A percentile compares a stretch with the other conserved stretches of the same genome.
Evolutionary conservation across 2,329 filamentous ascomycete genomes (phyloP).

Genomic region (Pseudopithomyces maydicus): DNA sequence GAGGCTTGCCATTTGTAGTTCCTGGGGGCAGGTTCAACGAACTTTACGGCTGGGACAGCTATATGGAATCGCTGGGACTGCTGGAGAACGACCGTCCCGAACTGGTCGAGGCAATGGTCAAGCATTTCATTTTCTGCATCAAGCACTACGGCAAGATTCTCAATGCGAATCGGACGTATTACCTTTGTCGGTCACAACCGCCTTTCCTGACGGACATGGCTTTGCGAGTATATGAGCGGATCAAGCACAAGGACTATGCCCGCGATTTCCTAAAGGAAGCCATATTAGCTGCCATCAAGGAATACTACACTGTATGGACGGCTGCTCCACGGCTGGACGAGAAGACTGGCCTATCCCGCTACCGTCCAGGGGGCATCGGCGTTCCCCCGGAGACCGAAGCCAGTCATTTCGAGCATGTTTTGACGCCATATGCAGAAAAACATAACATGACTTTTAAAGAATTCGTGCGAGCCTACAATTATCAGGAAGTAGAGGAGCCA

Average conservation of each 20-base stretch:
- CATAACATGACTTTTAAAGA: slow-evolving; percentile 79
- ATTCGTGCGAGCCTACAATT: slow-evolving; percentile 89
- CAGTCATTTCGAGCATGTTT: slow-evolving; percentile 80
- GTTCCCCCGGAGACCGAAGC: slow-evolving; percentile 93
- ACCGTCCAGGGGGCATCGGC: slow-evolving; percentile 80
- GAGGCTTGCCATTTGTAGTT: slow-evolving; percentile 92
- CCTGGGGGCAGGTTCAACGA: slow-evolving; percentile 98
- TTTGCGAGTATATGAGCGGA: slow-evolving; percentile 88
- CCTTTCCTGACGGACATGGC: slow-evolving; percentile 98
- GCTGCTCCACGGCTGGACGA: slow-evolving; percentile 72
- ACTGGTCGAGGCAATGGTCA: slow-evolving; percentile 90
- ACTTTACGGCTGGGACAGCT: slow-evolving; percentile 98
- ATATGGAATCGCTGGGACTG: slow-evolving; percentile 94
- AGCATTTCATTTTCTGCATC: slow-evolving; percentile 98
- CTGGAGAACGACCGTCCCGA: slow-evolving; percentile 84
- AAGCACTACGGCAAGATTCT: slow-evolving; percentile 98
- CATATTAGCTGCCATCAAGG: slow-evolving; percentile 92
- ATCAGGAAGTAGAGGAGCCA: slow-evolving; percentile 75
- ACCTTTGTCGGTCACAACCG: slow-evolving; percentile 90
- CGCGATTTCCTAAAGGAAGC: slow-evolving; percentile 80
- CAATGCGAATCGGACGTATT: slow-evolving; percentile 96
- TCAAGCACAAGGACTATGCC: slow-evolving; percentile 81
- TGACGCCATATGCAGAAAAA: slow-evolving; percentile 83
- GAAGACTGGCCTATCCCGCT: slow-evolving; percentile 79
- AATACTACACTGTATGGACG: slow-evolving; percentile 91